These are phyloP conservation scores for Trypethelium eluteriae DNA, from an alignment of 495 filamentous ascomycete genomes.

Conservation along the genomic window DNA sequence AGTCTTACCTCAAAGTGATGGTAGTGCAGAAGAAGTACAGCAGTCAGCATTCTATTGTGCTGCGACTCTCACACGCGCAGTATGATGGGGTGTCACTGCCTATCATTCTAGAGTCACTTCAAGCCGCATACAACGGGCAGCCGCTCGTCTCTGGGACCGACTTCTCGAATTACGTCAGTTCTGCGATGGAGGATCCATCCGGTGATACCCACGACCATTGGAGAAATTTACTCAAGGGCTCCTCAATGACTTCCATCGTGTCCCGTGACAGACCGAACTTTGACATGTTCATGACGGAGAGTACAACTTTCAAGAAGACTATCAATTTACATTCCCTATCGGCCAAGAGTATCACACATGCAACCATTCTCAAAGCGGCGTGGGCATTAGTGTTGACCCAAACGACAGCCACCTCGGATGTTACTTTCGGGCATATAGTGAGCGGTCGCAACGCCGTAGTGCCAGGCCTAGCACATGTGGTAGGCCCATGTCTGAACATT, in stretches of 20 bases:
- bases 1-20: constrained; percentile 23
- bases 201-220: constrained; percentile 21
- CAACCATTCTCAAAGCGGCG: constrained; percentile 51
- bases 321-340: constrained; percentile 14
- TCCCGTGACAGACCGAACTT: constrained; percentile 24
- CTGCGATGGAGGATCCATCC: constrained; percentile 15
- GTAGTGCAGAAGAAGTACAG: constrained; percentile 24
- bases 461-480: constrained; percentile 46
- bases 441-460: constrained; percentile 50
- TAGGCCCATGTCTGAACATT: constrained; percentile 55
- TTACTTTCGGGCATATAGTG: constrained; percentile 50
- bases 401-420: constrained; percentile 43
- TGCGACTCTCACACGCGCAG: constrained; percentile 26
- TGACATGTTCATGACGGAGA: constrained; percentile 5
- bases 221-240: constrained; percentile 23
- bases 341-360: constrained; percentile 43
- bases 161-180: constrained; percentile 23
- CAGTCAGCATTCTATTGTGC: constrained; percentile 21
- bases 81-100: constrained; percentile 27
- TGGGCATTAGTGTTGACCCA: constrained; percentile 50
- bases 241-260: constrained; percentile 27
- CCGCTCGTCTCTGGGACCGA: constrained; percentile 20
- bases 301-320: constrained; percentile 5
- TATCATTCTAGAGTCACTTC: constrained; percentile 20
- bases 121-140: constrained; percentile 24